These are phyloP conservation scores for Russula lepida DNA, from an alignment of 768 basidiomycete species.

Conservation along the genomic window DNA sequence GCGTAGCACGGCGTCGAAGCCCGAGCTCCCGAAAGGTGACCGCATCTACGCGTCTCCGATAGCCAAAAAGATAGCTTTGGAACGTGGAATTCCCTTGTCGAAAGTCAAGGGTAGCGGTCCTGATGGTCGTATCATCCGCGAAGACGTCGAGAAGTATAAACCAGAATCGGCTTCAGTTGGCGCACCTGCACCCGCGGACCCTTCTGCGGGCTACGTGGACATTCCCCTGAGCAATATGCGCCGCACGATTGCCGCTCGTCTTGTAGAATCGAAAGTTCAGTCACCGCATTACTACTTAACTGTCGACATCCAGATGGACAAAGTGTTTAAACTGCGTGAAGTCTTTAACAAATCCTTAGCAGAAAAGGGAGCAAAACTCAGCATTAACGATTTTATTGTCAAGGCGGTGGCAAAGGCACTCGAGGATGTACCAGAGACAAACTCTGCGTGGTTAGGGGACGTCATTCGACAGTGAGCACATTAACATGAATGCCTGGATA, in stretches of 20 bases:
- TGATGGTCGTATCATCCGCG: constrained; percentile 86
- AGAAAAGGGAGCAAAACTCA: constrained; percentile 86
- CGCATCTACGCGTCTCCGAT: constrained; percentile 93
- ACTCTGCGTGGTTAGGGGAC: constrained; percentile 96
- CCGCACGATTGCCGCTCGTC: constrained; percentile 81
- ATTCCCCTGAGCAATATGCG: constrained; percentile 92
- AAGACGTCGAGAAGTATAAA: constrained; percentile 90
- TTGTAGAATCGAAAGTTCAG: constrained; percentile 89
- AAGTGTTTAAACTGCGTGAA: constrained; percentile 85
- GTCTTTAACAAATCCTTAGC: constrained; percentile 88
- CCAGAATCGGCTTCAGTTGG: constrained; percentile 39
- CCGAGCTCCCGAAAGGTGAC: constrained; percentile 56
- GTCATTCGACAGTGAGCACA: constrained; percentile 82
- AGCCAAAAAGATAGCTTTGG: constrained; percentile 94
- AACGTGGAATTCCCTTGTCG: constrained; percentile 82
- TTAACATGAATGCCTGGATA: not conserved
- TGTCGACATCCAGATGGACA: constrained; percentile 93
- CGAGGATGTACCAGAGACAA: constrained; percentile 92
- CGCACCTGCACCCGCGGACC: constrained; percentile 40
- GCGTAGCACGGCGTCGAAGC: constrained; percentile 37
- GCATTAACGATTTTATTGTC: constrained; percentile 96
- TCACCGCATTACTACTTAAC: constrained; percentile 98
- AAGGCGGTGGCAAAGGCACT: constrained; percentile 91
- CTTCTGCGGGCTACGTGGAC: constrained; percentile 69
- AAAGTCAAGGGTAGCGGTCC: constrained; percentile 93